Evolutionary conservation across 371 early-diverging fungal genomes (phyloP), one percentile per base, ranked within the genome.

Genomic region (Dinochytrium kinnereticum): DNA sequence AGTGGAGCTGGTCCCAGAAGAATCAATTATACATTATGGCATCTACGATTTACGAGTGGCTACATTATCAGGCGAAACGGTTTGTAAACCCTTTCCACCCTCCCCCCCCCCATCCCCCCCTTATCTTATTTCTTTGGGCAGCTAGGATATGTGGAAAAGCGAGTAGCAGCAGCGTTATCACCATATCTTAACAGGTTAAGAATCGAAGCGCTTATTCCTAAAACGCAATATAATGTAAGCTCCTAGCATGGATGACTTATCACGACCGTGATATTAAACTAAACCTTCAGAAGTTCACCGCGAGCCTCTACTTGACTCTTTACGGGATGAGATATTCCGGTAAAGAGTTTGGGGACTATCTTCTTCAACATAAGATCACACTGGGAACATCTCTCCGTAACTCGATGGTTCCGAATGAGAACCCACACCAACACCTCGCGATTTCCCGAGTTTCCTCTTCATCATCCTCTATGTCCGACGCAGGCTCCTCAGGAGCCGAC

Each of bases 1-100:
- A 39, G 84, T 85, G 50, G 71, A 74, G 31, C 76, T 83, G 30
- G 76, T 77, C 69, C 79, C 78, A 3, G 76, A 77, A 36, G 21
- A 44, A 40, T 66, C 44, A 2, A 73, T 72, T 49, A 70, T 67
- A 26, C 73, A 74, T 71, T 73, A 72, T 49, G 80, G 68, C 21
- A 59, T 19, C 17, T 68, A 78, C 2, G 76, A 75, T 39, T 49
- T 79, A n/a, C 71, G 75, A 26, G 81, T 84, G 17, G 72, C 72
- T 44, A 68, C 76, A 17, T 77, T 71, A 57, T n/a, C 34, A 31
- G 75, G 74, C 51, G 59, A 71, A 30, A 2, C 30, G 38, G 15
- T 24, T 26, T 24, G n/a, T n/a, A n/a, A n/a, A n/a, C n/a, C n/a
- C n/a, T n/a, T n/a, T n/a, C n/a, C n/a, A n/a, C n/a, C n/a, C n/a